Percentiles rank a stretch among this genome's conserved stretches.
Conservation (phyloP, 371 early-diverging fungal genomes). For the Parasitella parasitica region DNA sequence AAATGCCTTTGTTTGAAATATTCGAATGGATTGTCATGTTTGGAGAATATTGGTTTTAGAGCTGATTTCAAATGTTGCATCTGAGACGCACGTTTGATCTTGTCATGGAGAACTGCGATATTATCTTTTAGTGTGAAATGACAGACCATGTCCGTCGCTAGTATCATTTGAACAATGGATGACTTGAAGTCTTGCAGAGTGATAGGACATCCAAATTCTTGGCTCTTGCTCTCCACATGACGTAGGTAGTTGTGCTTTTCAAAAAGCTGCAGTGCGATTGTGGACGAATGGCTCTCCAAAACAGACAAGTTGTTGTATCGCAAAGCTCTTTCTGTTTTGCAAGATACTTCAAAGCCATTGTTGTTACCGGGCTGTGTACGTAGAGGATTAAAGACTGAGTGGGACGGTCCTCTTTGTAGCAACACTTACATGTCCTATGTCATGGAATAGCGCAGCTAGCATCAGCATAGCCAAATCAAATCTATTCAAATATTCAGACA, state of each 20-base stretch:
- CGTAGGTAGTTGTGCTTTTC: slow-evolving; percentile 68
- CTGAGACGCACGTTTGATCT: not conserved
- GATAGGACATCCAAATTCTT: slow-evolving; percentile 21
- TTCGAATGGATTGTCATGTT: not conserved
- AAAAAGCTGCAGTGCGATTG: slow-evolving; percentile 66
- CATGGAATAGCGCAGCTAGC: slow-evolving; percentile 86
- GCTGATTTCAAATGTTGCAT: not conserved
- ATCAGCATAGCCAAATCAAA: slow-evolving; percentile 72
- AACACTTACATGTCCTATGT: slow-evolving; percentile 82
- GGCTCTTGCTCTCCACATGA: slow-evolving; percentile 21
- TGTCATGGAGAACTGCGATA: slow-evolving; percentile 18
- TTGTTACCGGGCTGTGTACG: slow-evolving; percentile 81
- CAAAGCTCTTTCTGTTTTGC: slow-evolving; percentile 69
- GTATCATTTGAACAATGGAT: slow-evolving; percentile 61
- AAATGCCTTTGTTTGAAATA: slow-evolving; percentile 6
- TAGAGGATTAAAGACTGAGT: not conserved
- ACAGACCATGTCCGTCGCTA: slow-evolving; percentile 86
- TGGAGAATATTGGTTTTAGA: not conserved
- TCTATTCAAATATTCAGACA: slow-evolving; percentile 58
- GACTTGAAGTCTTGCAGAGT: slow-evolving; percentile 46
- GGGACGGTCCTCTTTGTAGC: not conserved
- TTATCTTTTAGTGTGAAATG: slow-evolving; percentile 78
- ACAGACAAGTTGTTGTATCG: slow-evolving; percentile 74
- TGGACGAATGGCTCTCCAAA: slow-evolving; percentile 82
- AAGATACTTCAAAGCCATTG: slow-evolving; percentile 84